phyloP scores from a whole-genome alignment of 2,329 filamentous ascomycete species.

The Didymella pinodella region DNA sequence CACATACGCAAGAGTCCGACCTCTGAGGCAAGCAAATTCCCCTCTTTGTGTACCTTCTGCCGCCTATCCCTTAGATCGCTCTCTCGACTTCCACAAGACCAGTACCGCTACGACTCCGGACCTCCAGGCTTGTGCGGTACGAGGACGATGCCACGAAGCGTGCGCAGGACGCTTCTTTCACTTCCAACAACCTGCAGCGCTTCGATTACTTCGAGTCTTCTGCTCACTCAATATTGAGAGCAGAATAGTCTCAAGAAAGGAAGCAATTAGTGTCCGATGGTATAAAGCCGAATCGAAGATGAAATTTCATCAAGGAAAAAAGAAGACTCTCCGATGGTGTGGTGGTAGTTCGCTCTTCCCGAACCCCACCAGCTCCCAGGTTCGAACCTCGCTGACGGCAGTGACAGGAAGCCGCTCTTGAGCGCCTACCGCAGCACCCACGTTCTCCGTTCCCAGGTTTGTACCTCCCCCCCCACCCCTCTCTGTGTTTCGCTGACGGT shows the following conservation, averaged over 20 bases:
- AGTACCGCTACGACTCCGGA: neutral
- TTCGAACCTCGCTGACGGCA: conserved; percentile 9
- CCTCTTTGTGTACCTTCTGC: neutral
- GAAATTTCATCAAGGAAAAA: conserved; percentile 1
- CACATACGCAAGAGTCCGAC: neutral
- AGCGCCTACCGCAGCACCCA: neutral
- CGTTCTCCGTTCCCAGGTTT: neutral
- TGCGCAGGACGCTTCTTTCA: neutral
- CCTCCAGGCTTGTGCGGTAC: neutral
- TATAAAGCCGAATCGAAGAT: neutral
- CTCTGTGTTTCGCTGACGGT: neutral
- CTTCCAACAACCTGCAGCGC: neutral
- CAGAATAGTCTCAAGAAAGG: neutral
- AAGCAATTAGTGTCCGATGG: neutral
- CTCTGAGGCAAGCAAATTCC: neutral
- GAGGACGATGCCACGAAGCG: neutral
- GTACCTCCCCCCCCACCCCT: neutral
- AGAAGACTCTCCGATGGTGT: conserved; percentile 1
- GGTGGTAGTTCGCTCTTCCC: neutral
- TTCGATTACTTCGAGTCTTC: neutral
- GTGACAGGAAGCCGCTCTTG: neutral
- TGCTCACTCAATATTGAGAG: neutral
- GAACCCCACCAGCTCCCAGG: neutral
- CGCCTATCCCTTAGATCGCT: neutral
- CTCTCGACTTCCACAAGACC: neutral